phyloP scores from a whole-genome alignment of 805 yeast genomes.

The Saccharomycodes ludwigii region DNA sequence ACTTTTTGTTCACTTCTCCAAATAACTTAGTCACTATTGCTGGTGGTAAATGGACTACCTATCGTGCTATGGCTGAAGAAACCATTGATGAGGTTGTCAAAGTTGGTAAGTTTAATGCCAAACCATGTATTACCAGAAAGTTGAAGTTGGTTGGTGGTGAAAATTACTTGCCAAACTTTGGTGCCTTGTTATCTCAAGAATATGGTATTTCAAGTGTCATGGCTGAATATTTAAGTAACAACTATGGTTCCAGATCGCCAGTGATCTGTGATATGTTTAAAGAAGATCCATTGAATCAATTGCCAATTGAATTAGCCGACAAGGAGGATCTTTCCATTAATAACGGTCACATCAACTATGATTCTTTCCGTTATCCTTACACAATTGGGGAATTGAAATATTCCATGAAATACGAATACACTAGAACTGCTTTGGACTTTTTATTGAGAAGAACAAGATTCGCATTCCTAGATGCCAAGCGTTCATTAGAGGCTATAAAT shows the following conservation, averaged over 20 bases:
- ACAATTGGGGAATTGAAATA: constrained; percentile 84
- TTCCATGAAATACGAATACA: constrained; percentile 70
- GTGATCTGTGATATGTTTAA: constrained; percentile 49
- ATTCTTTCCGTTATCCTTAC: constrained; percentile 63
- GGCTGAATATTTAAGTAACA: constrained; percentile 71
- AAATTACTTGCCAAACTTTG: constrained; percentile 58
- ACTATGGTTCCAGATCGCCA: constrained; percentile 86
- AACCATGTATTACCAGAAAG: constrained; percentile 29
- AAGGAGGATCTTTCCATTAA: constrained; percentile 18
- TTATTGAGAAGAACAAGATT: constrained; percentile 86
- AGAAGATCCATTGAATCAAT: constrained; percentile 39
- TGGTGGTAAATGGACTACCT: constrained; percentile 98
- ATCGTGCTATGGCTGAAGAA: constrained; percentile 95
- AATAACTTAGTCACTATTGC: constrained; percentile 78
- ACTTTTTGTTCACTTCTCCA: constrained; percentile 58
- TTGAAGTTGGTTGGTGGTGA: constrained; percentile 69
- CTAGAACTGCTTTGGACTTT: constrained; percentile 81
- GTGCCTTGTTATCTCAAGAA: constrained; percentile 70
- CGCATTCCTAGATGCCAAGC: constrained; percentile 81
- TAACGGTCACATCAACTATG: constrained; percentile 15
- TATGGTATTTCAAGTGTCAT: constrained; percentile 60
- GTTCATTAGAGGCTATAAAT: constrained; percentile 69
- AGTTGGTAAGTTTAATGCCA: constrained; percentile 29
- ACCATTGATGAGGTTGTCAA: constrained; percentile 65
- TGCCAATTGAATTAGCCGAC: constrained; percentile 53